Evolutionary conservation across 164 flowering plant species (phyloP).

Genomic region (Amborella trichopoda): DNA sequence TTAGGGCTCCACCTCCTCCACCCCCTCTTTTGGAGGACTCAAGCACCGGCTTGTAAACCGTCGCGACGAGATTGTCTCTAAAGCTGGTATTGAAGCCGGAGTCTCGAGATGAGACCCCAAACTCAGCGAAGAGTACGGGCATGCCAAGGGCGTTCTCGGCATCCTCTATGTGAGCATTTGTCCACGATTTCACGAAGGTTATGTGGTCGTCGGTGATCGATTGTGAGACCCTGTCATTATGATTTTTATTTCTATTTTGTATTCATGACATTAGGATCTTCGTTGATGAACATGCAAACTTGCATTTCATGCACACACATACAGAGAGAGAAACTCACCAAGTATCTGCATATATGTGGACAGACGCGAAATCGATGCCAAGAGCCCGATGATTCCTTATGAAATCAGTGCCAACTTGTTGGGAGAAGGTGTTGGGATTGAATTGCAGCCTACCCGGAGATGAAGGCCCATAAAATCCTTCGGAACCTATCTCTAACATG

Average conservation of each 20-base stretch:
- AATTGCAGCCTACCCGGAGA: constrained; percentile 45
- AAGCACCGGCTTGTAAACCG: constrained; percentile 47
- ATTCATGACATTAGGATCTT: too few species aligned
- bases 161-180: constrained; percentile 82
- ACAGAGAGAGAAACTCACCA: constrained; percentile 34
- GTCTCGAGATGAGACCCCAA: constrained; percentile 71
- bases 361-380: constrained; percentile 90
- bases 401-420: constrained; percentile 88
- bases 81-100: constrained; percentile 58
- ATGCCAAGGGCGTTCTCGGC: constrained; percentile 67
- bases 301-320: background rate
- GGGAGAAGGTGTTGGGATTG: constrained; percentile 72
- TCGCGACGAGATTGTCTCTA: constrained; percentile 37
- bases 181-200: constrained; percentile 66
- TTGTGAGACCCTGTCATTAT: constrained; percentile 58
- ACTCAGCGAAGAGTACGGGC: constrained; percentile 81
- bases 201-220: constrained; percentile 43
- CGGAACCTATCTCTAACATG: constrained; percentile 68
- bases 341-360: constrained; percentile 75
- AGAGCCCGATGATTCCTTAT: constrained; percentile 68
- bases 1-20: constrained; percentile 64
- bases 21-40: constrained; percentile 72
- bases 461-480: constrained; percentile 91
- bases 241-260: background rate
- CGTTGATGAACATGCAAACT: too few species aligned